Percentiles rank a stretch among this genome's conserved stretches.
phyloP scores from a whole-genome alignment of 179 eudicot species.

The Sideroxylon spinosum region DNA sequence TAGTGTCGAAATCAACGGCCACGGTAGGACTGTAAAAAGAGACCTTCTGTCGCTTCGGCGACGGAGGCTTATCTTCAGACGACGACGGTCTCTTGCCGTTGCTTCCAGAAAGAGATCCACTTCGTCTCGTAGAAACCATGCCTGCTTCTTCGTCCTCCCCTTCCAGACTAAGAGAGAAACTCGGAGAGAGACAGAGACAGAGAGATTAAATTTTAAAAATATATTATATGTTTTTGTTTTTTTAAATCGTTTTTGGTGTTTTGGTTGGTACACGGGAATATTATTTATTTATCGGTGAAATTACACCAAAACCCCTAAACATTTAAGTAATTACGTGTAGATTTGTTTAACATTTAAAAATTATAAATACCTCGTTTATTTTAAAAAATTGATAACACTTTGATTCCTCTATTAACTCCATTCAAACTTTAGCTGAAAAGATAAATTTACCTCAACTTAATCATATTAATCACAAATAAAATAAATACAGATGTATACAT shows the following conservation, averaged over 20 bases:
- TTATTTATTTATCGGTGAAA: too few species aligned
- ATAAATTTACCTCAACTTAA: too few species aligned
- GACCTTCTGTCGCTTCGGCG: constrained; percentile 63
- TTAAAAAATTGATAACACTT: too few species aligned
- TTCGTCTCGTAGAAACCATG: constrained; percentile 72
- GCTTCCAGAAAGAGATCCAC: constrained; percentile 55
- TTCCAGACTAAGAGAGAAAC: neutral
- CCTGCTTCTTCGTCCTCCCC: constrained; percentile 17
- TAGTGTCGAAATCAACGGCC: neutral
- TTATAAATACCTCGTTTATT: too few species aligned
- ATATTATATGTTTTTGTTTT: neutral
- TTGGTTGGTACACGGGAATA: neutral
- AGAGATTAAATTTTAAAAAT: neutral
- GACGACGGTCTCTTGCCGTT: constrained; percentile 43
- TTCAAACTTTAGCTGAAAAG: too few species aligned
- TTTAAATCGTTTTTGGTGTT: neutral
- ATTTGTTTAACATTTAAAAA: too few species aligned
- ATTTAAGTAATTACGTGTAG: too few species aligned
- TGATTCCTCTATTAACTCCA: too few species aligned
- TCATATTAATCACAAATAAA: too few species aligned
- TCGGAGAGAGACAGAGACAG: constrained; percentile 12
- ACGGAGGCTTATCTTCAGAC: constrained; percentile 46
- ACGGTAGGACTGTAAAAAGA: neutral
- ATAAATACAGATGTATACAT: too few species aligned
- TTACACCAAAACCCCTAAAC: too few species aligned